Evolutionary conservation across 768 basidiomycete species (phyloP).

Genomic region (Cubamyces sp.): DNA sequence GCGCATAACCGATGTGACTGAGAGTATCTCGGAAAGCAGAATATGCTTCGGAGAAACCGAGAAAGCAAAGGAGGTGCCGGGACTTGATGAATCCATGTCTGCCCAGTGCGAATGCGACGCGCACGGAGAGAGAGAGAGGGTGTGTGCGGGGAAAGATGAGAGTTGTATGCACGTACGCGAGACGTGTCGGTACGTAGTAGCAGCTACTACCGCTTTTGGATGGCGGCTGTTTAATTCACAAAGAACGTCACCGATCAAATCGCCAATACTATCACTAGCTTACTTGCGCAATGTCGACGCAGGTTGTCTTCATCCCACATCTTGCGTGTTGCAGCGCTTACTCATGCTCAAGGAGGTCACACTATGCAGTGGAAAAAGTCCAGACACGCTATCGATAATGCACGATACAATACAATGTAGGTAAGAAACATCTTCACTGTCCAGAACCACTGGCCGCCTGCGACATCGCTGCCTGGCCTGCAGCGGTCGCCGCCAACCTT

Average conservation of each 20-base stretch:
- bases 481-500: constrained; percentile 88
- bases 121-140: neutral
- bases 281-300: no score
- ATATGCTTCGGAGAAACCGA: constrained; percentile 72
- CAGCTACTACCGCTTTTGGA: constrained; percentile 11
- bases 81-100: constrained; percentile 14
- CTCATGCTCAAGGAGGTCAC: no score
- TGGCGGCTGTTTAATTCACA: constrained; percentile 15
- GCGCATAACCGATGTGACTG: constrained; percentile 94
- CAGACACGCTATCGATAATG: constrained; percentile 1
- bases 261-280: no score
- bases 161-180: constrained; percentile 10
- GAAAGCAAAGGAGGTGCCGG: neutral
- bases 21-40: constrained; percentile 85
- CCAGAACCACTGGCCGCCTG: constrained; percentile 52
- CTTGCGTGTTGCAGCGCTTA: no score
- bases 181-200: constrained; percentile 22
- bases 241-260: constrained; percentile 14
- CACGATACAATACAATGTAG: constrained; percentile 22
- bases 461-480: constrained; percentile 87
- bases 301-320: no score
- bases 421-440: constrained; percentile 34
- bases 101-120: neutral
- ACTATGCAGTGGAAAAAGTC: neutral
- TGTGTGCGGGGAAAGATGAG: neutral